A percentile compares a stretch with the other conserved stretches of the same genome.
These are phyloP conservation scores for Zalaria sp. DNA, from an alignment of 2,329 filamentous ascomycete species.

Conservation along the genomic window DNA sequence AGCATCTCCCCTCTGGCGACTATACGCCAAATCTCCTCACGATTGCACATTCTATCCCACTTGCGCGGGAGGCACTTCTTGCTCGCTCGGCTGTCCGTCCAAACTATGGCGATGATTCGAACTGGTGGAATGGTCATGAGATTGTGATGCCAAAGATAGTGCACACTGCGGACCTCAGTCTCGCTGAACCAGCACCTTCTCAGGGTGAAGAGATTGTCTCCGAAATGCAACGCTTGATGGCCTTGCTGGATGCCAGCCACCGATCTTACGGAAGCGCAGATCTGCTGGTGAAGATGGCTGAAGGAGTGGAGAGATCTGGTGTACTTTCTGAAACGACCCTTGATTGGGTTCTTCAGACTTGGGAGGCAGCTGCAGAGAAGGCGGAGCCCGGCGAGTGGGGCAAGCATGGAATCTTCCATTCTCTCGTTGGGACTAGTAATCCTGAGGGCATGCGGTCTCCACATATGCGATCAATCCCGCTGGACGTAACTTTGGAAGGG, in stretches of 20 bases:
- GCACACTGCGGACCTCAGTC: slow-evolving; percentile 20
- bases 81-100: slow-evolving; percentile 27
- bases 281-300: slow-evolving; percentile 22
- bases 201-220: slow-evolving; percentile 33
- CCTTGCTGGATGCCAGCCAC: slow-evolving; percentile 43
- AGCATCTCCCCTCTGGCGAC: slow-evolving; percentile 36
- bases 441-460: slow-evolving; percentile 9
- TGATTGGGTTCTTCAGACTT: slow-evolving; percentile 10
- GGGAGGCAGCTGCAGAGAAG: slow-evolving; percentile 8
- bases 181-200: slow-evolving; percentile 14
- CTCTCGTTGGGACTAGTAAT: slow-evolving; percentile 11
- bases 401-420: slow-evolving; percentile 12
- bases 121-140: slow-evolving; percentile 49
- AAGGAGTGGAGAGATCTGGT: slow-evolving; percentile 18
- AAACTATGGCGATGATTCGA: slow-evolving; percentile 40
- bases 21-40: slow-evolving; percentile 45
- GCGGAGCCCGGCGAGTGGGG: slow-evolving; percentile 4
- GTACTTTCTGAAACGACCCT: neutral
- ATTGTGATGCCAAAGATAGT: slow-evolving; percentile 37
- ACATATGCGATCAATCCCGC: slow-evolving; percentile 6
- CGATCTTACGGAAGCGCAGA: slow-evolving; percentile 45
- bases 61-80: slow-evolving; percentile 43
- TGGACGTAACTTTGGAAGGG: neutral
- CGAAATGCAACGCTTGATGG: slow-evolving; percentile 47
- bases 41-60: slow-evolving; percentile 47